These are phyloP conservation scores for Gossypium trilobum DNA, from an alignment of 441 rosid species.

Conservation along the genomic window DNA sequence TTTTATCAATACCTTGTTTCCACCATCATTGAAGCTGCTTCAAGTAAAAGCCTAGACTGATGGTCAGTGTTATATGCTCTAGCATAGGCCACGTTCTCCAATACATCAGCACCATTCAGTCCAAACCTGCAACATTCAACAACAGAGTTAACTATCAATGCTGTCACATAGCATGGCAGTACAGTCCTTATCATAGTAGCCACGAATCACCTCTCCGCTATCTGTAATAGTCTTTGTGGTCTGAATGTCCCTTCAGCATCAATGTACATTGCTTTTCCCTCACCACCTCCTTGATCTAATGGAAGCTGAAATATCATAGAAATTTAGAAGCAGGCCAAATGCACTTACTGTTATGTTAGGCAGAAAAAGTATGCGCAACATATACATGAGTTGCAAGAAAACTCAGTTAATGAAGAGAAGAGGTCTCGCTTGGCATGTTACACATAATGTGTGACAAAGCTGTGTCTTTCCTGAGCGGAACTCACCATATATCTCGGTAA, in stretches of 20 bases:
- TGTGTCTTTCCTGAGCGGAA: constrained; percentile 97
- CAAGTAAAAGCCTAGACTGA: constrained; percentile 89
- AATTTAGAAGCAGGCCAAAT: constrained; percentile 4
- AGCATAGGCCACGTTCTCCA: constrained; percentile 94
- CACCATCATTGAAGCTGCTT: constrained; percentile 99
- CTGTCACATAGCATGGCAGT: constrained; percentile 4
- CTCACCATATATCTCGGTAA: constrained; percentile 92
- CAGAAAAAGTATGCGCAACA: background rate
- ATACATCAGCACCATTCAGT: constrained; percentile 82
- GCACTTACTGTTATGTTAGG: background rate
- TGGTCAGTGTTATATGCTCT: constrained; percentile 97
- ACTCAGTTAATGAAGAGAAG: background rate
- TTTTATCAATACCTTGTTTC: constrained; percentile 56
- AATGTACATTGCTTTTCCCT: constrained; percentile 95
- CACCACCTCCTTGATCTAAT: constrained; percentile 96
- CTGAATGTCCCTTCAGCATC: constrained; percentile 97
- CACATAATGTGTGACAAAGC: constrained; percentile 93
- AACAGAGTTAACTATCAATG: constrained; percentile 10
- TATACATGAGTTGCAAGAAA: background rate
- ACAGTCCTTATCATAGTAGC: constrained; percentile 13
- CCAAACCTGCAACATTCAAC: constrained; percentile 53
- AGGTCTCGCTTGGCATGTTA: constrained; percentile 78
- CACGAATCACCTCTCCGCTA: constrained; percentile 64
- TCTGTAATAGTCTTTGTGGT: constrained; percentile 89
- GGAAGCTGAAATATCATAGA: constrained; percentile 58